Evolutionary conservation across 352 stramenopile species (phyloP).

Genomic region (Globisporangium yorkense): DNA sequence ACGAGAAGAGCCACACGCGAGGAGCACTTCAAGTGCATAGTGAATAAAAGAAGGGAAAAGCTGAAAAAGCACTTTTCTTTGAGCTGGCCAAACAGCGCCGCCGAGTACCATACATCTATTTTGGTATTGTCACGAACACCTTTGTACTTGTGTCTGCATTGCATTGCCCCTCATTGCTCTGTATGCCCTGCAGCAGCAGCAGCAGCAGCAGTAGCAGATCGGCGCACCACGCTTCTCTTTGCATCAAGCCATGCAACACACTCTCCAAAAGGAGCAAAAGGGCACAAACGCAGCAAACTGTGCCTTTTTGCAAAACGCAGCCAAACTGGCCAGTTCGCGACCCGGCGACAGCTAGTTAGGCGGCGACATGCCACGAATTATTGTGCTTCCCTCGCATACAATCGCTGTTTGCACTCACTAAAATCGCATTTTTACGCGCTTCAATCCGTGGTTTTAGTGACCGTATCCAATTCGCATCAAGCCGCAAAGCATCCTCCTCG

Average conservation of each 20-base stretch:
- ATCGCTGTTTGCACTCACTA: background rate
- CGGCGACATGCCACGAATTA: background rate
- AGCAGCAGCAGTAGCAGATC: background rate
- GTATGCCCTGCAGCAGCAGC: no score
- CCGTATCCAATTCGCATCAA: constrained; percentile 2
- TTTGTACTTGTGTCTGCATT: no score
- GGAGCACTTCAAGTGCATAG: background rate
- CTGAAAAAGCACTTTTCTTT: no score
- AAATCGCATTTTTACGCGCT: background rate
- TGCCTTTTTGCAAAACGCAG: constrained; percentile 7
- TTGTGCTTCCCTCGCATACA: background rate
- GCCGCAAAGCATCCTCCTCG: constrained; percentile 1
- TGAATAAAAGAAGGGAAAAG: background rate
- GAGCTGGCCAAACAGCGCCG: no score
- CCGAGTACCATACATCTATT: no score
- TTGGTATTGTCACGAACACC: no score
- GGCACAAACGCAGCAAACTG: constrained; percentile 9
- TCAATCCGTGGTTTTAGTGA: background rate
- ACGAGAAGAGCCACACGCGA: no score
- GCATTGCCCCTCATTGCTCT: no score
- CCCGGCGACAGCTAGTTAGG: background rate
- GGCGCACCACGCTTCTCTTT: no score
- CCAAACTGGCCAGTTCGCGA: constrained; percentile 13
- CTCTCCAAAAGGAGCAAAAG: background rate
- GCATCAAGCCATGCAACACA: background rate